Base-by-base conservation (phyloP, 2,329 filamentous ascomycete genomes). In the Diplocarpon mali region DNA sequence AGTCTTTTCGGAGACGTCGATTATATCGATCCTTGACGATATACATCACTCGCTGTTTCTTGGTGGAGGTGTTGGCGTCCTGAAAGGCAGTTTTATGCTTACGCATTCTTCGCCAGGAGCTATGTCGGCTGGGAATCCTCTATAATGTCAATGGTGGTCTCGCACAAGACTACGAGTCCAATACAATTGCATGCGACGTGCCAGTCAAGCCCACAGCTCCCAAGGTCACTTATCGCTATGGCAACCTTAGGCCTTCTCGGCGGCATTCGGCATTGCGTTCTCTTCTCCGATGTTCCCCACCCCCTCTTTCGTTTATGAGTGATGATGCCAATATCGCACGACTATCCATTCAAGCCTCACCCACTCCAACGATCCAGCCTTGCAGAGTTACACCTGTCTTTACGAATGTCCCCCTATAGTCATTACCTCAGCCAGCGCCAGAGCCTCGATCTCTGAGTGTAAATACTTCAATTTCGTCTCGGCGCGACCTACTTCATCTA, bases 1-100 rank as follows among this genome's bases (percentile, higher is more conserved):
- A 48, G 46, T 38, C 55, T 60, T 35, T 61, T 61, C 44, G 59
- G 59, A 16, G 59, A 57, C 40, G 57, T 60, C 46, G 59, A 61
- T 52, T 61, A 61, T 34, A 53, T 55, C 40, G 57, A 61, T 53
- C 58, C 59, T 44, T 61, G 51, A 56, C 13, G 38, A 24, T 16
- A 41, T 39, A 32, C 42, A 44, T 50, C 42, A 42, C 32, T 37
- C 44, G 28, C 35, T 47, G 32, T 46, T 29, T 37, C 36, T 46
- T 34, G 15, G 38, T 38, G 27, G 38, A 34, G 38, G 36, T 24
- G 35, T 40, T 44, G 39, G 44, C 31, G 28, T 45, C 13, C 27
- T 42, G 29, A 28, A 40, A 53, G 47, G 42, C 47, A 50, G 38
- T 51, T 54, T 39, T 45, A 53, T 57, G 55, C 57, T 59, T 56